Conservation (phyloP, 495 filamentous ascomycete genomes). For the Hyaloscypha hepaticicola region DNA sequence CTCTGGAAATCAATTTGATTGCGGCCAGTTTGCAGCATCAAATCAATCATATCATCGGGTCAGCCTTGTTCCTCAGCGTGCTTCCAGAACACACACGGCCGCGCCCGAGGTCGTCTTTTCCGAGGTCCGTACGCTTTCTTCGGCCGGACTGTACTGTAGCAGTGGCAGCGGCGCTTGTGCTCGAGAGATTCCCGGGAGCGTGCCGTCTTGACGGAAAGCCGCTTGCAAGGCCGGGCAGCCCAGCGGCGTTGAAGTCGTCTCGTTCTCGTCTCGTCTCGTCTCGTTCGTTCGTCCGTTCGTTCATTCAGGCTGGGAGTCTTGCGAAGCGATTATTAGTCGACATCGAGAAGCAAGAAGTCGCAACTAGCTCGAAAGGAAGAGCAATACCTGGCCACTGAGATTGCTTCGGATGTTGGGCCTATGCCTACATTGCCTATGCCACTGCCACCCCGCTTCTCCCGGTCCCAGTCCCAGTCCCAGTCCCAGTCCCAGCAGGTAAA, state of each 20-base stretch:
- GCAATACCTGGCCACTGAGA: conserved; percentile 8
- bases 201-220: not conserved
- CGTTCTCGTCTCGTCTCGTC: no score
- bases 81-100: not conserved
- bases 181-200: not conserved
- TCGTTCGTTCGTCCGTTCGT: no score
- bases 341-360: not conserved
- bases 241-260: not conserved
- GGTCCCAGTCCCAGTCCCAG: no score
- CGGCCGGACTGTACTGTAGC: not conserved
- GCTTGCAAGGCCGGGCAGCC: not conserved
- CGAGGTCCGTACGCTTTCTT: not conserved
- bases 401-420: conserved; percentile 10
- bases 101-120: not conserved
- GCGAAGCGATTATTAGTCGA: not conserved
- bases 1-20: not conserved
- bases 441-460: not conserved
- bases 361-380: not conserved
- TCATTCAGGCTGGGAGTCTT: not conserved
- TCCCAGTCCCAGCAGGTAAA: not conserved
- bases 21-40: not conserved
- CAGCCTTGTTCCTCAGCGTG: not conserved
- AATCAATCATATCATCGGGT: no score
- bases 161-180: no score
- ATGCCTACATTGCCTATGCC: no score